These are phyloP conservation scores for Schwanniomyces vanrijiae DNA, from an alignment of 805 yeast species.

Conservation along the genomic window DNA sequence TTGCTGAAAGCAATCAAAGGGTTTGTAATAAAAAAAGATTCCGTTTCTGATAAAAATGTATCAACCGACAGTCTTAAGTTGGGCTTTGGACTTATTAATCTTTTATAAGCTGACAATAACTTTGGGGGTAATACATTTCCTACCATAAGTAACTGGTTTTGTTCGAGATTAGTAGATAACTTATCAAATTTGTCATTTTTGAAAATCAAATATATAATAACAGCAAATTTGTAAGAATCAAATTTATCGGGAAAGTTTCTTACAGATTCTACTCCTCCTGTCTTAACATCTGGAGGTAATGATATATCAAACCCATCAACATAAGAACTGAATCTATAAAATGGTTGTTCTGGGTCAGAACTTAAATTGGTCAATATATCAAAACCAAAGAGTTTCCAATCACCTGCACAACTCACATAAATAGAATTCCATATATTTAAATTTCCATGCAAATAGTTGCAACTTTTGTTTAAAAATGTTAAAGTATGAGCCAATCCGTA, in stretches of 20 bases:
- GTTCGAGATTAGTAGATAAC: constrained; percentile 7
- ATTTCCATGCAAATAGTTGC: constrained; percentile 63
- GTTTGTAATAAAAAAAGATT: constrained; percentile 31
- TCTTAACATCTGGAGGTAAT: constrained; percentile 50
- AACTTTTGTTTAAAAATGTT: constrained; percentile 57
- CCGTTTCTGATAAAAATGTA: constrained; percentile 26
- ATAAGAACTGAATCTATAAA: constrained; percentile 33
- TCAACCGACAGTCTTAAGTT: constrained; percentile 33
- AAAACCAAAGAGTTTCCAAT: constrained; percentile 83
- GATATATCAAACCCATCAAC: constrained; percentile 23
- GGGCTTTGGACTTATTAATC: constrained; percentile 35
- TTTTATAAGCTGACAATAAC: constrained; percentile 37
- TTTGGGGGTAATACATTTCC: constrained; percentile 32
- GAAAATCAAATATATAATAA: constrained; percentile 49
- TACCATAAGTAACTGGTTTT: constrained; percentile 5
- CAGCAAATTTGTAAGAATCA: constrained; percentile 68
- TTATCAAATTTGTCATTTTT: constrained; percentile 14
- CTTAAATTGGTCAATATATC: constrained; percentile 58
- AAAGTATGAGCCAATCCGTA: constrained; percentile 55
- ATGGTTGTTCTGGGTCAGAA: constrained; percentile 46
- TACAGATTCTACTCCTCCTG: constrained; percentile 43
- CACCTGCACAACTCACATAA: constrained; percentile 66
- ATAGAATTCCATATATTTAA: constrained; percentile 52
- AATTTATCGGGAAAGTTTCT: constrained; percentile 42
- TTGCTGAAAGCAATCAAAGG: constrained; percentile 52